These are phyloP conservation scores for Arxiozyma bovina DNA, from an alignment of 1,139 yeast genomes.

Conservation along the genomic window DNA sequence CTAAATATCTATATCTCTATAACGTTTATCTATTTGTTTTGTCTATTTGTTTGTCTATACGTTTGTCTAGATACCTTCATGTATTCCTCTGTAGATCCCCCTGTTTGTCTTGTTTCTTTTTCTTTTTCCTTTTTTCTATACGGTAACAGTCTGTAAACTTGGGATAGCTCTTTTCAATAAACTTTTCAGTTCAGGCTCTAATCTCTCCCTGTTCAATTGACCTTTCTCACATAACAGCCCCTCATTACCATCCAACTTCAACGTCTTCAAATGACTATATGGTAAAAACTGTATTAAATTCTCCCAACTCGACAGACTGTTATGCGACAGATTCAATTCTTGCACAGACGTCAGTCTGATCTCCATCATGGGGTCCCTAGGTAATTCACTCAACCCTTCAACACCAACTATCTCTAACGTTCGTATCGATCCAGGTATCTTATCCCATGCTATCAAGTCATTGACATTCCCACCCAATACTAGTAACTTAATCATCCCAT, in stretches of 20 bases:
- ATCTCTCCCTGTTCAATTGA: not conserved
- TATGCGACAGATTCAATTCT: not conserved
- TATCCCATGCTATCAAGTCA: not conserved
- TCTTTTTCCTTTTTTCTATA: not conserved
- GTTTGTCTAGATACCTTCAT: not conserved
- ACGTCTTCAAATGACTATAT: not conserved
- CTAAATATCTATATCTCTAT: too few relatives aligned
- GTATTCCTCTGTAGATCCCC: too few relatives aligned
- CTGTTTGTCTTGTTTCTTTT: not conserved
- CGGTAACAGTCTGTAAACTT: not conserved
- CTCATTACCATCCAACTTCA: not conserved
- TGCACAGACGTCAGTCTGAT: not conserved
- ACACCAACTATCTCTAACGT: not conserved
- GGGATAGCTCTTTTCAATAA: not conserved
- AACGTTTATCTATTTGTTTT: too few relatives aligned
- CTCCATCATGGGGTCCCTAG: not conserved
- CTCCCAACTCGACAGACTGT: slow-evolving; percentile 1
- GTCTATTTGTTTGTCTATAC: too few relatives aligned
- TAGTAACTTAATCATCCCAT: not conserved
- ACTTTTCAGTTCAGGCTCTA: not conserved
- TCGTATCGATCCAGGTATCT: not conserved
- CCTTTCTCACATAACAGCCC: not conserved
- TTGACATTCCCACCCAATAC: not conserved
- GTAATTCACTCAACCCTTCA: not conserved
- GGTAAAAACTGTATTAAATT: slow-evolving; percentile 3